These are phyloP conservation scores for Aspergillus tubingensis DNA, from an alignment of 2,329 filamentous ascomycete genomes.

Conservation along the genomic window DNA sequence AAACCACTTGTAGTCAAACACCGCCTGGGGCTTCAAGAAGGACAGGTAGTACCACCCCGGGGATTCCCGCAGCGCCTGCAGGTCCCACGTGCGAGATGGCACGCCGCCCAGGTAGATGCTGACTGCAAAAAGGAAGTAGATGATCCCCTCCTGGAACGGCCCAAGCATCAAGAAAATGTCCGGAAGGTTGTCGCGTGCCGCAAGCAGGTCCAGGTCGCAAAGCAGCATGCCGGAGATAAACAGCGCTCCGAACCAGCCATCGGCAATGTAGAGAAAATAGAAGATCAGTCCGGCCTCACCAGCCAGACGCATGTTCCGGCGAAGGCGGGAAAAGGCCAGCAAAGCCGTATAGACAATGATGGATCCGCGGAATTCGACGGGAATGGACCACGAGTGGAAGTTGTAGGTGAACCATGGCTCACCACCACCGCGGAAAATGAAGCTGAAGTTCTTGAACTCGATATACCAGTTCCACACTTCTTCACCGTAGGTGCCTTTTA, in stretches of 20 bases:
- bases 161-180: slow-evolving; percentile 49
- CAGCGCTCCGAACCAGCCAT: slow-evolving; percentile 64
- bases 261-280: slow-evolving; percentile 69
- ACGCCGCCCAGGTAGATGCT: slow-evolving; percentile 63
- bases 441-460: slow-evolving; percentile 70
- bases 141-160: slow-evolving; percentile 55
- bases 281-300: slow-evolving; percentile 56
- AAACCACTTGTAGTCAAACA: slow-evolving; percentile 69
- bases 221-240: slow-evolving; percentile 65
- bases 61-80: slow-evolving; percentile 54
- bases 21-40: slow-evolving; percentile 64
- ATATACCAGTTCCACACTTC: slow-evolving; percentile 56
- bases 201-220: slow-evolving; percentile 62
- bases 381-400: slow-evolving; percentile 65
- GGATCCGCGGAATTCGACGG: slow-evolving; percentile 65
- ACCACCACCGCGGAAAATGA: slow-evolving; percentile 61
- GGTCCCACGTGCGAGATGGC: slow-evolving; percentile 54
- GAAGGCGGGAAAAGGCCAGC: slow-evolving; percentile 59
- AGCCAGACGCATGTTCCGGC: slow-evolving; percentile 56
- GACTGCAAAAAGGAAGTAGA: slow-evolving; percentile 54
- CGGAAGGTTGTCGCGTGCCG: slow-evolving; percentile 54
- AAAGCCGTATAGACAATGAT: slow-evolving; percentile 62
- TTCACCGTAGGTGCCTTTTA: slow-evolving; percentile 46
- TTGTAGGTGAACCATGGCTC: slow-evolving; percentile 61
- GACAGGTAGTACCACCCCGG: slow-evolving; percentile 64